A percentile compares a stretch with the other conserved stretches of the same genome.
These are phyloP conservation scores for Didymella lethalis DNA, from an alignment of 2,329 filamentous ascomycete species.

Conservation along the genomic window DNA sequence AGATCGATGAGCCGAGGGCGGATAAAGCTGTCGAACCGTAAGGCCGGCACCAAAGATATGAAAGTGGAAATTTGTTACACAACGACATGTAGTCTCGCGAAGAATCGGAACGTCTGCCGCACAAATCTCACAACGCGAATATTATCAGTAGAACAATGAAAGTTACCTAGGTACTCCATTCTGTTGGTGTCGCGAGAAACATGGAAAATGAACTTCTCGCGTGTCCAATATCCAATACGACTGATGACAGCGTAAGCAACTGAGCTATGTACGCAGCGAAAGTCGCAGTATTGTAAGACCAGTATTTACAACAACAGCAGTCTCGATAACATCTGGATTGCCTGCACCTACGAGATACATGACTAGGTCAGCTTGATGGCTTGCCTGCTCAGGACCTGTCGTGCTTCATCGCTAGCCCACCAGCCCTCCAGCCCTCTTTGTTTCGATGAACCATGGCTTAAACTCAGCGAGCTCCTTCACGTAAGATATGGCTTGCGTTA, in stretches of 20 bases:
- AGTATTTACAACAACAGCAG: not conserved
- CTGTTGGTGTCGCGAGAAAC: not conserved
- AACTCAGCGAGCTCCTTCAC: conserved; percentile 84
- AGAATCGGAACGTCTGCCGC: too few species aligned
- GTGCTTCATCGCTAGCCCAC: conserved; percentile 83
- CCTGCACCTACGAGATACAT: not conserved
- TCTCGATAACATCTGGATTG: not conserved
- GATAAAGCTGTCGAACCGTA: not conserved
- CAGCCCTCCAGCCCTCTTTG: conserved; percentile 78
- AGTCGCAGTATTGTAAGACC: too few species aligned
- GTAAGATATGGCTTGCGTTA: conserved; percentile 85
- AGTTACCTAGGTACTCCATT: not conserved
- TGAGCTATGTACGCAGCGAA: too few species aligned
- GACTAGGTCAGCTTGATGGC: not conserved
- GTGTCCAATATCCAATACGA: not conserved
- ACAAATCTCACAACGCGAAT: too few species aligned
- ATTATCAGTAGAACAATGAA: not conserved
- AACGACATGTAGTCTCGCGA: not conserved
- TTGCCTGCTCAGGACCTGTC: conserved; percentile 69
- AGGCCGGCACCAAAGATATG: not conserved
- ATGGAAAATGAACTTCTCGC: not conserved
- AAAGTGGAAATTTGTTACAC: not conserved
- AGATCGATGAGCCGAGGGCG: not conserved
- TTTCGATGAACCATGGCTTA: conserved; percentile 92
- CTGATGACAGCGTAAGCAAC: not conserved